Conservation (phyloP, 2,329 filamentous ascomycete species). For the Alternaria sp. region DNA sequence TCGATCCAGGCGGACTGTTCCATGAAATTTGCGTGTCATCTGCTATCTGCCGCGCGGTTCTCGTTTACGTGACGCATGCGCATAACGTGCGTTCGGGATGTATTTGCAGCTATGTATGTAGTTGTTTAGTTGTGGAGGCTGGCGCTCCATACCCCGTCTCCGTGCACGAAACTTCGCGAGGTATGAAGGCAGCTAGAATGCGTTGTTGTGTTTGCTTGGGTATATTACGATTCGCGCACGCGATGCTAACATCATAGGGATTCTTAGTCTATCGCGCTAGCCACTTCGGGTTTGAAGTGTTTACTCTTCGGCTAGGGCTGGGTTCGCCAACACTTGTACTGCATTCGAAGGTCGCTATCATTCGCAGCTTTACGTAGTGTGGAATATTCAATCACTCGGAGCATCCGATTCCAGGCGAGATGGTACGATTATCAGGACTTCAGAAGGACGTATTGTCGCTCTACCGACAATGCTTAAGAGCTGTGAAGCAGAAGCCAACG, state of each 20-base stretch:
- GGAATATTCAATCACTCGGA: background rate
- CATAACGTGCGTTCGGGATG: background rate
- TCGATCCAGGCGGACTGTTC: background rate
- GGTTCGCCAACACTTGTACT: background rate
- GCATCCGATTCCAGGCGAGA: slow-evolving; percentile 15
- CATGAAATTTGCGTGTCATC: background rate
- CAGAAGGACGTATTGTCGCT: slow-evolving; percentile 87
- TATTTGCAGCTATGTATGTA: background rate
- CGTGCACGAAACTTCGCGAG: background rate
- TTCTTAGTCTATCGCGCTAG: slow-evolving; percentile 15
- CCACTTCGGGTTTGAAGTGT: slow-evolving; percentile 2
- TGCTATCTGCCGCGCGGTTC: background rate
- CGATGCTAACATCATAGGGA: slow-evolving; percentile 13
- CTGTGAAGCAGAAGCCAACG: slow-evolving; percentile 79
- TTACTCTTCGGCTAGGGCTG: slow-evolving; percentile 8
- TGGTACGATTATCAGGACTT: slow-evolving; percentile 77
- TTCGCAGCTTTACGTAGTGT: slow-evolving; percentile 7
- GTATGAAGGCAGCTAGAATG: background rate
- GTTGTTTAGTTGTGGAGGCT: background rate
- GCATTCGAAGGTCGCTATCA: background rate
- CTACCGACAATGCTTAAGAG: slow-evolving; percentile 86
- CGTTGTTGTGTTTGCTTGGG: background rate
- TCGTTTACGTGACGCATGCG: background rate
- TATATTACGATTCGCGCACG: background rate
- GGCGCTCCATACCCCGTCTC: no score